A percentile compares a stretch with the other conserved stretches of the same genome.
Conservation (phyloP, 176 grass and related monocot species). For the Alopecurus myosuroides region DNA sequence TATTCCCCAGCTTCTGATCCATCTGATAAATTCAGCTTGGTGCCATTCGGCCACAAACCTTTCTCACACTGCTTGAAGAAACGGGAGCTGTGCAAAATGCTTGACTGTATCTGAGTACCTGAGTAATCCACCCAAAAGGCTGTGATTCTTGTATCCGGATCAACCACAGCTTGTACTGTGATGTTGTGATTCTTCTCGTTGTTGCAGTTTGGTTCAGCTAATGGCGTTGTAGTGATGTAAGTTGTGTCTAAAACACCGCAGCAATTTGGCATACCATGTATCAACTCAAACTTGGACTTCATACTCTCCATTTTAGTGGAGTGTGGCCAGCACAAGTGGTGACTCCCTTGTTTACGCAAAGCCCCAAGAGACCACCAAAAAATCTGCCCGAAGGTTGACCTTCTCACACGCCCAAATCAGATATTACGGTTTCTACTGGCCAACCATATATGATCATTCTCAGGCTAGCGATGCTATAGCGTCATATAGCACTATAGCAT, state of each 20-base stretch:
- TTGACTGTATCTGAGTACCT: too few relatives aligned
- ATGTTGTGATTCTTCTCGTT: slow-evolving; percentile 57
- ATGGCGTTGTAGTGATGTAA: slow-evolving; percentile 27
- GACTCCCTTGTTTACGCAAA: slow-evolving; percentile 38
- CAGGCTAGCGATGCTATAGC: too few relatives aligned
- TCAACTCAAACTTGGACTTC: slow-evolving; percentile 53
- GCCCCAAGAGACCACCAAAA: slow-evolving; percentile 62
- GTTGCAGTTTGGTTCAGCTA: slow-evolving; percentile 48
- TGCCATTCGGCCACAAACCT: slow-evolving; percentile 38
- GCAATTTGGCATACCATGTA: slow-evolving; percentile 51
- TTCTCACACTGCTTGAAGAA: slow-evolving; percentile 43
- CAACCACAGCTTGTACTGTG: slow-evolving; percentile 48
- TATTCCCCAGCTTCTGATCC: slow-evolving; percentile 52
- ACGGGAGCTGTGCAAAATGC: slow-evolving; percentile 40
- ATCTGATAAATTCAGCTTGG: slow-evolving; percentile 23
- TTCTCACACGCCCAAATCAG: slow-evolving; percentile 46
- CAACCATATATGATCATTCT: too few relatives aligned
- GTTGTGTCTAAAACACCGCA: slow-evolving; percentile 58
- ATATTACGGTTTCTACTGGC: slow-evolving; percentile 43
- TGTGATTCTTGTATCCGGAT: slow-evolving; percentile 35
- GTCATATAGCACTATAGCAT: too few relatives aligned
- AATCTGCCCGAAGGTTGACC: slow-evolving; percentile 46
- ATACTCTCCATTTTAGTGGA: slow-evolving; percentile 42
- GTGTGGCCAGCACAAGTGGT: slow-evolving; percentile 43
- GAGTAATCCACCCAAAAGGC: slow-evolving; percentile 44